phyloP scores from a whole-genome alignment of 345 rosid species.

The Isatis tinctoria region DNA sequence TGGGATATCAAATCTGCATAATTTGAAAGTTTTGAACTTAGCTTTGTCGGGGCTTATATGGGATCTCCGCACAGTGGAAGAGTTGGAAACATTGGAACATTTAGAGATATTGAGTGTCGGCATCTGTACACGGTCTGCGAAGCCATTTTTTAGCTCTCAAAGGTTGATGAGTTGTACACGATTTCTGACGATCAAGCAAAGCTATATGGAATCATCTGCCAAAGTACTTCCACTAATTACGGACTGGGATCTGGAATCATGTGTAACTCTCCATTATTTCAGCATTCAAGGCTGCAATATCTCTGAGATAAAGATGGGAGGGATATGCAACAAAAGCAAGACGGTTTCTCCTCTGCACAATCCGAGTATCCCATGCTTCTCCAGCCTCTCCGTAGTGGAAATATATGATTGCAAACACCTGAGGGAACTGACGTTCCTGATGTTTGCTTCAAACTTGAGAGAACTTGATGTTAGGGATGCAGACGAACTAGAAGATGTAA shows the following conservation, averaged over 20 bases:
- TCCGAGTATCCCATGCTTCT: background rate
- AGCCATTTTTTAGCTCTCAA: background rate
- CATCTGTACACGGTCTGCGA: too few species aligned
- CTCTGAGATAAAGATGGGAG: slow-evolving; percentile 7
- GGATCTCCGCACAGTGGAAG: background rate
- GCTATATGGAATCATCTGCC: too few species aligned
- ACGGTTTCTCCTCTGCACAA: too few species aligned
- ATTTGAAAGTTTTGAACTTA: background rate
- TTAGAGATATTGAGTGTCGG: background rate
- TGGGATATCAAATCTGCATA: background rate
- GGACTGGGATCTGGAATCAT: too few species aligned
- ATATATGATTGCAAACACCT: accelerated
- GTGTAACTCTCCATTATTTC: background rate
- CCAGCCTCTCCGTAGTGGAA: background rate
- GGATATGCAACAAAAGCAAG: background rate
- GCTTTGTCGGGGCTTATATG: accelerated
- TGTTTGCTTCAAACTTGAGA: slow-evolving; percentile 13
- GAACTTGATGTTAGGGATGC: accelerated
- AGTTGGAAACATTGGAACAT: background rate
- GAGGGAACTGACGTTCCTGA: slow-evolving; percentile 12
- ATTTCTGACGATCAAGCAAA: too few species aligned
- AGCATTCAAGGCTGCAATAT: accelerated
- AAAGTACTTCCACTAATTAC: too few species aligned
- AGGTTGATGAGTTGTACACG: background rate
- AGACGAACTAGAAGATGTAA: background rate